These are phyloP conservation scores for carrot (Daucus carota) DNA, from an alignment of 129 eudicot genomes.

Conservation along the genomic window DNA sequence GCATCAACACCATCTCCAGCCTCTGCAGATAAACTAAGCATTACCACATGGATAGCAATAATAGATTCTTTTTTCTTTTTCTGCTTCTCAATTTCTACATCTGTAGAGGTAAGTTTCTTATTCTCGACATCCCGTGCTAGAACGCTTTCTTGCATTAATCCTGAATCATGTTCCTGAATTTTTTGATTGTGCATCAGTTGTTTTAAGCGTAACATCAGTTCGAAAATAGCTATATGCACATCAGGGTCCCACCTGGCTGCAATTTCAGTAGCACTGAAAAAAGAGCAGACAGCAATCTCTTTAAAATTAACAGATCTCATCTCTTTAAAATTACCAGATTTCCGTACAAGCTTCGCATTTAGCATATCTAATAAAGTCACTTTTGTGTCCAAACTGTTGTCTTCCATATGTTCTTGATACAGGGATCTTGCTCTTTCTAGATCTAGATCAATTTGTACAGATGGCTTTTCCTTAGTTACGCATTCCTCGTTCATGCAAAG, in stretches of 20 bases:
- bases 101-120: slow-evolving; percentile 34
- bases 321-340: slow-evolving; percentile 84
- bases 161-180: slow-evolving; percentile 39
- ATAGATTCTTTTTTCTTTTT: slow-evolving; percentile 67
- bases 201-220: slow-evolving; percentile 61
- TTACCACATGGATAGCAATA: slow-evolving; percentile 86
- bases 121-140: slow-evolving; percentile 22
- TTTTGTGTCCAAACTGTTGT: slow-evolving; percentile 40
- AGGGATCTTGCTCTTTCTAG: slow-evolving; percentile 83
- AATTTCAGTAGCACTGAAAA: slow-evolving; percentile 94
- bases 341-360: slow-evolving; percentile 75
- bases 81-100: slow-evolving; percentile 40
- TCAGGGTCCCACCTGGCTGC: slow-evolving; percentile 96
- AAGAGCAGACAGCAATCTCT: slow-evolving; percentile 87
- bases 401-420: slow-evolving; percentile 64
- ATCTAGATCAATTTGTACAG: slow-evolving; percentile 77
- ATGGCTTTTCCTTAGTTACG: slow-evolving; percentile 77
- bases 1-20: slow-evolving; percentile 97
- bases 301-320: slow-evolving; percentile 78
- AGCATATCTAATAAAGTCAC: slow-evolving; percentile 77
- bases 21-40: slow-evolving; percentile 78
- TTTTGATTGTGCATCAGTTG: slow-evolving; percentile 55
- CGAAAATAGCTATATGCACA: slow-evolving; percentile 74
- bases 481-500: slow-evolving; percentile 71
- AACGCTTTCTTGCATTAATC: slow-evolving; percentile 18